Evolutionary conservation across 2,329 filamentous ascomycete genomes (phyloP), one percentile per base, ranked within the genome.

Genomic region (Geosmithia flava): DNA sequence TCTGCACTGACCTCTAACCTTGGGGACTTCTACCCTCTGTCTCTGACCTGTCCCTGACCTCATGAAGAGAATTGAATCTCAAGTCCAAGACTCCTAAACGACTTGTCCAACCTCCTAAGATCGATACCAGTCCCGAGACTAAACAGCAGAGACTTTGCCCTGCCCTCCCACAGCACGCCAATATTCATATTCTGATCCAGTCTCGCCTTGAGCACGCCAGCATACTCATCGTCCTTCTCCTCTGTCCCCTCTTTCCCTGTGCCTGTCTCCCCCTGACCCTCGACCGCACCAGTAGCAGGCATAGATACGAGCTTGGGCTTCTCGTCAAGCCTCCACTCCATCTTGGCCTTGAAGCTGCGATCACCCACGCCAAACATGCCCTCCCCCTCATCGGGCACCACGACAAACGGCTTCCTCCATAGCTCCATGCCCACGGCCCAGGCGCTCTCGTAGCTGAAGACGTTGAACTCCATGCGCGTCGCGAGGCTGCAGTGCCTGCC

Each of bases 401-500:
- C 37, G 52, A 55, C 49, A 16, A 67, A 62, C 19, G 71, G 71
- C 57, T 80, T 83, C 58, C 87, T 81, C 91, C 93, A 98, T 42
- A 97, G 71, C 68, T 98, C 93, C 68, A 88, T 87, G 15, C 93
- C 93, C 20, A 97, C 77, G 23, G 89, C 83, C 72, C 95, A 84
- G 50, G 93, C 86, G 60, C 88, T 95, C 69, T 98, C 93, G 69
- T 96, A 98, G 62, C 88, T 95, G 67, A 96, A 97, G 46, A 96
- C 85, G 59, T 98, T 98, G 68, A 98, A 98, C 60, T 94, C 89
- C 68, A 97, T 91, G 46, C 85, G 81, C 20, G 89, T 94, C 53
- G 89, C 93, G 46, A 98, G 76, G 11, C 88, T 86, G 55, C 95
- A 79, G 57, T 88, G 81, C 33, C 78, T 78, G 3, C 88, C 88